phyloP scores from a whole-genome alignment of 306 rosid species.

The Vicia villosa region DNA sequence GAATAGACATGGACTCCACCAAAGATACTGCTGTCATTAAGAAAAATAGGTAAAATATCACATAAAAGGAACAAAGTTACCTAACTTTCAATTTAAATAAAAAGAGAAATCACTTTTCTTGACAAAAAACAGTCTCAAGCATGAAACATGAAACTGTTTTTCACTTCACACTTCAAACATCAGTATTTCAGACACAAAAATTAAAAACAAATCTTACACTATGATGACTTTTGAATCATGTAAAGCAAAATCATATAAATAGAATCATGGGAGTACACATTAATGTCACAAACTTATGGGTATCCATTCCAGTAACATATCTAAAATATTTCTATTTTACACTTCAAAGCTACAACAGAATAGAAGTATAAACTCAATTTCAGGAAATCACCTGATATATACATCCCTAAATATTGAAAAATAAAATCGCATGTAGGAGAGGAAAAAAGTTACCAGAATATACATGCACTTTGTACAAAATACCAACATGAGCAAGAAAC shows the following conservation, averaged over 20 bases:
- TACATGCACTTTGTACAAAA: constrained; percentile 54
- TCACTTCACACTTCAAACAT: constrained; percentile 4
- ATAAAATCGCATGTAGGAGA: constrained; percentile 33
- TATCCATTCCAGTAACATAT: constrained; percentile 43
- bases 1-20: constrained; percentile 49
- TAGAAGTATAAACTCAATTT: constrained; percentile 42
- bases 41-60: constrained; percentile 40
- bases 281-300: constrained; percentile 30
- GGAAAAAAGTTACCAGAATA: constrained; percentile 32
- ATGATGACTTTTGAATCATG: neutral
- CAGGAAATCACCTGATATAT: constrained; percentile 47
- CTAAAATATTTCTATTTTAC: constrained; percentile 40
- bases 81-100: constrained; percentile 11
- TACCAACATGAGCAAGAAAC: constrained; percentile 39
- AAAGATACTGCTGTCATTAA: constrained; percentile 39
- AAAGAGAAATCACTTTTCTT: neutral
- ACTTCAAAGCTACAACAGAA: constrained; percentile 44
- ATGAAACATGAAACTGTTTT: constrained; percentile 4
- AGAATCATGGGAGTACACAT: constrained; percentile 34
- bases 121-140: constrained; percentile 17
- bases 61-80: constrained; percentile 11
- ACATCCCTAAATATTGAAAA: constrained; percentile 46
- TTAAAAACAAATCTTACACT: neutral
- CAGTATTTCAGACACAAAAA: neutral
- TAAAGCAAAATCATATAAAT: constrained; percentile 8